Percentiles rank a stretch among this genome's conserved stretches.
phyloP scores from a whole-genome alignment of 306 rosid genomes.

The Luffa acutangula region DNA sequence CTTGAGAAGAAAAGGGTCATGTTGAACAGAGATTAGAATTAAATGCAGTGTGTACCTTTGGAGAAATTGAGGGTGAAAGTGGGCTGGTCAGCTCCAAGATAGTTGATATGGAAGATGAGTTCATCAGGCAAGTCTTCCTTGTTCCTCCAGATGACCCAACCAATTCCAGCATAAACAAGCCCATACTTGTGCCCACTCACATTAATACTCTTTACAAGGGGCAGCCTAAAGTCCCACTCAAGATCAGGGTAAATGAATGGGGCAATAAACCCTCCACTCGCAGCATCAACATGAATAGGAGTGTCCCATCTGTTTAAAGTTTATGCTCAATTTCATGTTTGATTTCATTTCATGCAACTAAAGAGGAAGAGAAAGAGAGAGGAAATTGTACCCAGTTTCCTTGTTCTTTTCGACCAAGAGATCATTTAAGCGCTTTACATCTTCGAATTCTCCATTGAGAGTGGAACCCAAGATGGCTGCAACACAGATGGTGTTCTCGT shows the following conservation, averaged over 20 bases:
- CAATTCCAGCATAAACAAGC: conserved; percentile 83
- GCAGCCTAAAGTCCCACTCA: conserved; percentile 82
- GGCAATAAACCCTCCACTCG: conserved; percentile 93
- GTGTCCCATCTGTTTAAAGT: conserved; percentile 65
- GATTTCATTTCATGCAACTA: background rate
- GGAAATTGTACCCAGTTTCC: conserved; percentile 51
- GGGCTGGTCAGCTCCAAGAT: conserved; percentile 94
- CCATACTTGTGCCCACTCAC: conserved; percentile 96
- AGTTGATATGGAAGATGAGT: conserved; percentile 89
- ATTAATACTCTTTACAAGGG: conserved; percentile 82
- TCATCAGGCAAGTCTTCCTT: conserved; percentile 84
- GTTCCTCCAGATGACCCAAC: conserved; percentile 87
- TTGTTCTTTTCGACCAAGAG: conserved; percentile 57
- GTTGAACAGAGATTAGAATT: background rate
- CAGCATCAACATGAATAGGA: conserved; percentile 93
- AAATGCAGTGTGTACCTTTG: conserved; percentile 31
- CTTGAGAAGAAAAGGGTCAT: background rate
- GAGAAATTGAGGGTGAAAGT: conserved; percentile 97
- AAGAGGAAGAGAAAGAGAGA: background rate
- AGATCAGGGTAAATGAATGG: conserved; percentile 85
- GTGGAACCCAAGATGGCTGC: conserved; percentile 96
- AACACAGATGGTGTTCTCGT: conserved; percentile 89
- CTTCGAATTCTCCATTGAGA: conserved; percentile 89
- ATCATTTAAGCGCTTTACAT: conserved; percentile 74
- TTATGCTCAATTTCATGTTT: background rate